phyloP scores from a whole-genome alignment of 1,139 yeast species.

The Saccharomycopsis crataegensis region DNA sequence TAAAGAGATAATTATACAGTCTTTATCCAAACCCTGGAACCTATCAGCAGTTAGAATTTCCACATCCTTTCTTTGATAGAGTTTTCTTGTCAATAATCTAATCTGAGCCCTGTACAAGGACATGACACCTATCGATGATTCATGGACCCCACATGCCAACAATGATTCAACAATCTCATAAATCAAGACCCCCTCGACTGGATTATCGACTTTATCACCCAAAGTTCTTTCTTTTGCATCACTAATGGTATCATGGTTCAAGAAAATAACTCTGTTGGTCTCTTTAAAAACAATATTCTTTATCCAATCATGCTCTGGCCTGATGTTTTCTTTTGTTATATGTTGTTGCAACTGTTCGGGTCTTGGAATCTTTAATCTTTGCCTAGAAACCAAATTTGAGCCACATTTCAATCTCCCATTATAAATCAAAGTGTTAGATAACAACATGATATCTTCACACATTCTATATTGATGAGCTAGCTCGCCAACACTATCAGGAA shows the following conservation, averaged over 20 bases:
- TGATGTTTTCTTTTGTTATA: not conserved
- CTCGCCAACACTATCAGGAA: conserved; percentile 67
- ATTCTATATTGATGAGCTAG: conserved; percentile 83
- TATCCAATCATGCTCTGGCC: conserved; percentile 35
- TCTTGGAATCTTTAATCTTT: conserved; percentile 41
- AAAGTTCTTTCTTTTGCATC: conserved; percentile 44
- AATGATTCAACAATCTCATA: conserved; percentile 56
- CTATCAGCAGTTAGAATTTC: conserved; percentile 92
- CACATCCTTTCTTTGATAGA: conserved; percentile 37
- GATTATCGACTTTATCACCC: conserved; percentile 68
- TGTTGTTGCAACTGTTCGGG: conserved; percentile 19
- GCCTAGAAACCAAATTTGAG: conserved; percentile 50
- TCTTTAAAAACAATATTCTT: conserved; percentile 36
- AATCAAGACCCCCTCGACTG: conserved; percentile 61
- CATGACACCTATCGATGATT: conserved; percentile 70
- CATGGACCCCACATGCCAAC: conserved; percentile 50
- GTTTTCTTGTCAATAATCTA: conserved; percentile 40
- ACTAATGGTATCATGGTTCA: conserved; percentile 61
- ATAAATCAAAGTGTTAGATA: conserved; percentile 76
- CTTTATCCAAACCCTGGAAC: conserved; percentile 94
- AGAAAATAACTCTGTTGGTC: conserved; percentile 55
- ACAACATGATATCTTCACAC: conserved; percentile 81
- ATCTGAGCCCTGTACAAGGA: conserved; percentile 84
- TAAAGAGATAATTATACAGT: conserved; percentile 77
- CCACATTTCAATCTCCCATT: conserved; percentile 75